These are phyloP conservation scores for Solanum hybrid DNA, from an alignment of 305 asterid genomes.

Conservation along the genomic window DNA sequence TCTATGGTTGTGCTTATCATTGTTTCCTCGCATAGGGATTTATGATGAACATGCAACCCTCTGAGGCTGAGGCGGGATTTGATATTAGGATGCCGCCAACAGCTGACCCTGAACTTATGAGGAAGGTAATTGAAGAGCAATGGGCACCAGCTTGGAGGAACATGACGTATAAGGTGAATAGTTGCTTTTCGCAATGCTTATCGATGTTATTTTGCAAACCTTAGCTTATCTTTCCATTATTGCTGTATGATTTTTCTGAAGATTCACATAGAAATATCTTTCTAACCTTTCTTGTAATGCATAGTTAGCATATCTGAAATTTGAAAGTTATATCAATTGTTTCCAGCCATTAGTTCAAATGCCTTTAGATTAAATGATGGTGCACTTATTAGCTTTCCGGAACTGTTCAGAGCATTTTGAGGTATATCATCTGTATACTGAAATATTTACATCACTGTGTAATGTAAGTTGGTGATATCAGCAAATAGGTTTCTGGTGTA, in stretches of 20 bases:
- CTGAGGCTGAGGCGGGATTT: constrained; percentile 90
- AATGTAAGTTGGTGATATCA: neutral
- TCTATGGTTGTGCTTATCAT: constrained; percentile 4
- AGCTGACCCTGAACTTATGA: constrained; percentile 53
- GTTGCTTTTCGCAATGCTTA: neutral
- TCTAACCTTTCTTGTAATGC: neutral
- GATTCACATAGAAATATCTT: neutral
- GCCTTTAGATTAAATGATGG: neutral
- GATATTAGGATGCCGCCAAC: constrained; percentile 81
- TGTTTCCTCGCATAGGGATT: constrained; percentile 41
- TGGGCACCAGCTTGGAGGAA: constrained; percentile 98
- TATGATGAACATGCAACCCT: constrained; percentile 92
- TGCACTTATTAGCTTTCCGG: neutral
- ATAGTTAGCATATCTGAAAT: neutral
- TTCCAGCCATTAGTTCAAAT: neutral
- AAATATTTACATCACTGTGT: neutral
- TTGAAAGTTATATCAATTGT: neutral
- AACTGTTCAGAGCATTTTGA: neutral
- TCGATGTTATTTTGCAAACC: neutral
- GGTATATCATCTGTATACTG: neutral
- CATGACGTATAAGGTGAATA: constrained; percentile 59
- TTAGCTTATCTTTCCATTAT: neutral
- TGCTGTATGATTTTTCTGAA: neutral
- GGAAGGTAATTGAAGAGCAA: constrained; percentile 62
- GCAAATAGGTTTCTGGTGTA: neutral